Base-by-base conservation (phyloP, 148 eudicot species). In the Drosera capensis region DNA sequence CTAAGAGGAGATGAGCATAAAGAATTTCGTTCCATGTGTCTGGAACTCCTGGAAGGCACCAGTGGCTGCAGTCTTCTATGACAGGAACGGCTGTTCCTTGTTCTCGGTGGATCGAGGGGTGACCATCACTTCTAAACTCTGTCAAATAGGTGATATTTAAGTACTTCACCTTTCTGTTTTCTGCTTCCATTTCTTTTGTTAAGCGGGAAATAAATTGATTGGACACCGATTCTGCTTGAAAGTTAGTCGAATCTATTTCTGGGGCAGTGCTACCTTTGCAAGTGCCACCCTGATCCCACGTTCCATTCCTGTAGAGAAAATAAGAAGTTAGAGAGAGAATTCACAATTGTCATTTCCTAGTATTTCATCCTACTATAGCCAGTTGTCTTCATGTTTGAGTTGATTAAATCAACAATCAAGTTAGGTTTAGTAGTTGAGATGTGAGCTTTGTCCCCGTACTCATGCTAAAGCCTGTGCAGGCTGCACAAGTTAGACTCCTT, bases 1-100 rank as follows among this genome's bases (percentile, higher is more conserved):
- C 54, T 40, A 51, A 45, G 49, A 77, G 39, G 23, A 70, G 52
- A 26, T 70, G 59, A 45, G 77, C 64, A 51, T 68, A 80, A 11
- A 81, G 66, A 64, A 80, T 41, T 43, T 72, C 75, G 55, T 88
- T 88, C 96, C 88, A 86, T 4, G 78, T 72, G 54, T 82, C 96
- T 17, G 94, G 85, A 43, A 74, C 74, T 28, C 94, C 85, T 1
- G 84, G 96, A 38, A 73, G 77, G 65, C 85, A 82, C 94, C 85
- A 79, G 20, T 79, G 94, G 60, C 84, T 82, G 49, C 96, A 82
- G 51, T 86, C 87, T 48, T 79, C 84, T 46, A 77, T 61, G 15
- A 73, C 29, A 18, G 57, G 40, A 23, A 36, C 35, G 7, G 68
- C 62, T 34, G 75, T 53, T 25, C 63, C 72, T 35, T 78, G 88